Evolutionary conservation across 2,329 filamentous ascomycete genomes (phyloP).

Genomic region (Aspergillus terreus): DNA sequence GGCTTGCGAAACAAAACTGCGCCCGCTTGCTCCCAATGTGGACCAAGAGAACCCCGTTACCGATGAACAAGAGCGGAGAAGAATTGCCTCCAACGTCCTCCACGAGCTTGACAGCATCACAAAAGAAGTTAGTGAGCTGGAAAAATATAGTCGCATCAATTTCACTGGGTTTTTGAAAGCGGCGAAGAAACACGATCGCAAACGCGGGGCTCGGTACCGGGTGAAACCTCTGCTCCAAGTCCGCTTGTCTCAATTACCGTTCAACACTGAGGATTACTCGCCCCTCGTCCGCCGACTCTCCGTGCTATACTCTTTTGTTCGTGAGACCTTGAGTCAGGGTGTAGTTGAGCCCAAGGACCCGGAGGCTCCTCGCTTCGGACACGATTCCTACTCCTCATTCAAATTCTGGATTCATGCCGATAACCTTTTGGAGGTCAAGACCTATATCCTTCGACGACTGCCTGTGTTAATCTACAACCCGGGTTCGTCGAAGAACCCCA

Average conservation of each 20-base stretch:
- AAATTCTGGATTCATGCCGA: conserved; percentile 98
- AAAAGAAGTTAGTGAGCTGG: conserved; percentile 85
- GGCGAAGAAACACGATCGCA: conserved; percentile 97
- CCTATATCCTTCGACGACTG: conserved; percentile 82
- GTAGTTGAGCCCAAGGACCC: conserved; percentile 52
- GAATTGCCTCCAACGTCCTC: conserved; percentile 66
- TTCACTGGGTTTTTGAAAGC: conserved; percentile 98
- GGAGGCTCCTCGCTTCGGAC: conserved; percentile 45
- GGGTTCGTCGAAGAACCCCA: conserved; percentile 73
- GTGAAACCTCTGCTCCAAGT: conserved; percentile 90
- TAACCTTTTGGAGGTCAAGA: conserved; percentile 96
- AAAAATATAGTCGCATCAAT: conserved; percentile 93
- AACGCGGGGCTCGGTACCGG: conserved; percentile 79
- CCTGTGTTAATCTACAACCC: conserved; percentile 93
- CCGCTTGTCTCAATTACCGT: conserved; percentile 78
- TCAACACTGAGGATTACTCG: conserved; percentile 93
- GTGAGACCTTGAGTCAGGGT: conserved; percentile 62
- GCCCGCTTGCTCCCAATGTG: conserved; percentile 49
- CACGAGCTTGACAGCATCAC: conserved; percentile 81
- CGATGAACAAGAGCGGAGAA: conserved; percentile 38
- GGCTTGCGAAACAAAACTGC: conserved; percentile 63
- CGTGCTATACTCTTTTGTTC: conserved; percentile 91
- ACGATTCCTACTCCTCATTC: conserved; percentile 74
- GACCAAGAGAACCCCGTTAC: conserved; percentile 31
- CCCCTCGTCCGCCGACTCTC: conserved; percentile 84